Evolutionary conservation across 2,329 filamentous ascomycete species (phyloP).

Genomic region (Curvularia sp.): DNA sequence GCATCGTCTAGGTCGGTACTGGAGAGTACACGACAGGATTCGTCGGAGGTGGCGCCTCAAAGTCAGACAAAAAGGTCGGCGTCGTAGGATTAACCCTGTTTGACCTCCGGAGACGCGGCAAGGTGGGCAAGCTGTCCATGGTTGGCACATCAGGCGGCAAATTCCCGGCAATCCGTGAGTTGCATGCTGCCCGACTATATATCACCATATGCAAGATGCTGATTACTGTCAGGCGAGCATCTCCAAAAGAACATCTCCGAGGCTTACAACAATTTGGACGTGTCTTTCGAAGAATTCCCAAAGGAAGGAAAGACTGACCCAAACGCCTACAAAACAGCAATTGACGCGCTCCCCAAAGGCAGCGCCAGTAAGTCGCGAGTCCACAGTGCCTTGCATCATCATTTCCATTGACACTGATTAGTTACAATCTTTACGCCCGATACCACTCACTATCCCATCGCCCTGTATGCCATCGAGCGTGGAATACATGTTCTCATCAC

Average conservation of each 20-base stretch:
- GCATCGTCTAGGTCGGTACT: constrained; percentile 70
- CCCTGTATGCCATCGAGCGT: constrained; percentile 87
- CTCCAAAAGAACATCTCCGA: constrained; percentile 85
- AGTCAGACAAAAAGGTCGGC: constrained; percentile 94
- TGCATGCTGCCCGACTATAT: background rate
- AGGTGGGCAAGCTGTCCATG: constrained; percentile 87
- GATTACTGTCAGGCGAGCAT: constrained; percentile 70
- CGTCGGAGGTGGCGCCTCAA: constrained; percentile 81
- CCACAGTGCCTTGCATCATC: background rate
- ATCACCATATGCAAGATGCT: constrained; percentile 19
- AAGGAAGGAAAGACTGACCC: constrained; percentile 76
- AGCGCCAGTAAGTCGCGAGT: constrained; percentile 67
- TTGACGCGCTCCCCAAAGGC: constrained; percentile 80
- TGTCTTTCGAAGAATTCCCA: constrained; percentile 82
- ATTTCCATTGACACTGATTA: constrained; percentile 13
- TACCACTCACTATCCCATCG: constrained; percentile 90
- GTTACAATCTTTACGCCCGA: constrained; percentile 96
- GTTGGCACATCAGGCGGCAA: constrained; percentile 88
- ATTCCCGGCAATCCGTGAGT: constrained; percentile 86
- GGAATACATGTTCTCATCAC: constrained; percentile 91
- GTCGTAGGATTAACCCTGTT: constrained; percentile 91
- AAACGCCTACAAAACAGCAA: constrained; percentile 86
- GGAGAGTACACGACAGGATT: constrained; percentile 98
- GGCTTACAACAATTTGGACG: constrained; percentile 88
- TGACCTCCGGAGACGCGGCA: constrained; percentile 85